A percentile compares a stretch with the other conserved stretches of the same genome.
Conservation (phyloP, 2,329 filamentous ascomycete species). For the Apiospora rasikravindrae region DNA sequence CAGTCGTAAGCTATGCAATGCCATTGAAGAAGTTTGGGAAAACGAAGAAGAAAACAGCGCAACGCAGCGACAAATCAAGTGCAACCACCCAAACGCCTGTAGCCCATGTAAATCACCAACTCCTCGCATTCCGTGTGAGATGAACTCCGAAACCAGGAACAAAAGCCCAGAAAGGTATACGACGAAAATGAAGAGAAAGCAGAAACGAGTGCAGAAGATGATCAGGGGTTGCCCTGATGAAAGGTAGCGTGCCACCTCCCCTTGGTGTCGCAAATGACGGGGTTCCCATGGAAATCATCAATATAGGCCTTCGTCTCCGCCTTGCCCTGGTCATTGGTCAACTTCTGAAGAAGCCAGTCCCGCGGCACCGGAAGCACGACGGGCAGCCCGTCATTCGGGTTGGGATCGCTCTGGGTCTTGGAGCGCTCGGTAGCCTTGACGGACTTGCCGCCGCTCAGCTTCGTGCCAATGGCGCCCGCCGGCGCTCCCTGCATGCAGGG, state of each 20-base stretch:
- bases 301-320: conserved; percentile 24
- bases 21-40: background rate
- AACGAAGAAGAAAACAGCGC: background rate
- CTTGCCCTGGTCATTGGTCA: conserved; percentile 19
- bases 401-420: conserved; percentile 7
- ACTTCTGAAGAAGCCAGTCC: conserved; percentile 24
- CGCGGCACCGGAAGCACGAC: conserved; percentile 10
- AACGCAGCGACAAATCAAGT: too few species aligned
- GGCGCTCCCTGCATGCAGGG: conserved; percentile 11
- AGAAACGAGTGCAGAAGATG: background rate
- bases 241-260: conserved; percentile 26
- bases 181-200: background rate
- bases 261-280: conserved; percentile 27
- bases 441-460: background rate
- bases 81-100: too few species aligned
- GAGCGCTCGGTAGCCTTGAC: background rate
- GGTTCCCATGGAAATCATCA: conserved; percentile 30
- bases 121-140: too few species aligned
- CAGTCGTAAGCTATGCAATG: background rate
- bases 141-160: too few species aligned
- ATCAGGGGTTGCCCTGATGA: conserved; percentile 23
- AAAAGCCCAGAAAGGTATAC: too few species aligned
- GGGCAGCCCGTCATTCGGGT: background rate
- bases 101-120: too few species aligned
- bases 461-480: background rate